These are phyloP conservation scores for Candida taoyuanica DNA, from an alignment of 805 yeast species.

Conservation along the genomic window DNA sequence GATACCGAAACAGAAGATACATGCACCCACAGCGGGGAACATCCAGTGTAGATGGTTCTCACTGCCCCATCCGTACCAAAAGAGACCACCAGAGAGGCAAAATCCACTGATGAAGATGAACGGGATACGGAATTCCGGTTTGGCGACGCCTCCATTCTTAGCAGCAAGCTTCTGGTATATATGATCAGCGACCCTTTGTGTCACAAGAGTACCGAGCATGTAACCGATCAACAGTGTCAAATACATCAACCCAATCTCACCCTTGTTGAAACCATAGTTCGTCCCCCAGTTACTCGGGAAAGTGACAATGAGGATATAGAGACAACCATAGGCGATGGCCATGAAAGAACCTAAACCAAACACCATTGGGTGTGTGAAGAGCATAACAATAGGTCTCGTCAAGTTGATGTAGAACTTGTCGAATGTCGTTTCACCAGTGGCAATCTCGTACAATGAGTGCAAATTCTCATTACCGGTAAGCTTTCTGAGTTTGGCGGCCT, in stretches of 20 bases:
- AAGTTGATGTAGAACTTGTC: constrained; percentile 38
- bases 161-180: constrained; percentile 35
- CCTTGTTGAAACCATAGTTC: constrained; percentile 41
- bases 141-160: constrained; percentile 47
- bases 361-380: constrained; percentile 58
- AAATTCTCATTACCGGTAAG: constrained; percentile 50
- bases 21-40: constrained; percentile 58
- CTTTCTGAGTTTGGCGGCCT: constrained; percentile 44
- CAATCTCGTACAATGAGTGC: constrained; percentile 58
- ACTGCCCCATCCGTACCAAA: constrained; percentile 75
- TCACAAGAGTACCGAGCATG: constrained; percentile 42
- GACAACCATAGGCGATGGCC: constrained; percentile 64
- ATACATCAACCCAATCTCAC: constrained; percentile 55
- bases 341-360: constrained; percentile 56
- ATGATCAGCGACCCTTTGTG: constrained; percentile 41
- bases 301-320: constrained; percentile 58
- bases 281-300: constrained; percentile 50
- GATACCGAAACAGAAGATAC: constrained; percentile 53
- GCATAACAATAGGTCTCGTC: constrained; percentile 49
- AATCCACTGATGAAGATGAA: constrained; percentile 46
- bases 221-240: constrained; percentile 55
- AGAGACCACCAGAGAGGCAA: constrained; percentile 52
- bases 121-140: constrained; percentile 60
- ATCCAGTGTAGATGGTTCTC: constrained; percentile 53
- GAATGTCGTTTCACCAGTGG: constrained; percentile 40